These are phyloP conservation scores for Lunularia cruciata DNA, from an alignment of 225 moss, liverwort and hornwort genomes.

Conservation along the genomic window DNA sequence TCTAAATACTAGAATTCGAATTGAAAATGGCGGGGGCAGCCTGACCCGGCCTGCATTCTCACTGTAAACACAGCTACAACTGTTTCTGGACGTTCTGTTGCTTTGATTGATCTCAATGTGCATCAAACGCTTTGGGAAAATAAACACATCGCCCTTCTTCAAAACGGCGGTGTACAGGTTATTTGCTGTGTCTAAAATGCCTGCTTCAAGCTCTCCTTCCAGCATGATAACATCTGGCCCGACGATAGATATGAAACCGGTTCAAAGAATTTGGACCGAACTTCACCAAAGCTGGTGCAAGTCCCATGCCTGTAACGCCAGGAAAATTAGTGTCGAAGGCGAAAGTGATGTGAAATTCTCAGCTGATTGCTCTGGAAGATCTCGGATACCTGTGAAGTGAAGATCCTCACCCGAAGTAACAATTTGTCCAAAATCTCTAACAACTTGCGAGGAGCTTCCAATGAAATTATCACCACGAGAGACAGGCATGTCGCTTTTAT, in stretches of 20 bases:
- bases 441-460: too few relatives aligned
- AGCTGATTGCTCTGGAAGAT: neutral
- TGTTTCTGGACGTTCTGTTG: neutral
- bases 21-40: constrained; percentile 10
- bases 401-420: constrained; percentile 13
- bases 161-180: neutral
- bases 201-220: constrained; percentile 5
- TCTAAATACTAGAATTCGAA: neutral
- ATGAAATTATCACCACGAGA: too few relatives aligned
- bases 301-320: constrained; percentile 21
- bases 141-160: constrained; percentile 20
- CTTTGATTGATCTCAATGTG: constrained; percentile 24
- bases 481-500: too few relatives aligned
- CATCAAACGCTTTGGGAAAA: constrained; percentile 31
- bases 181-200: constrained; percentile 3
- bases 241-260: constrained; percentile 25
- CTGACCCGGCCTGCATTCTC: constrained; percentile 19
- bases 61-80: constrained; percentile 13
- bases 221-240: constrained; percentile 15
- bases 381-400: constrained; percentile 16
- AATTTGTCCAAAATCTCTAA: constrained; percentile 19
- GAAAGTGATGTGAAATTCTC: neutral
- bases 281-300: constrained; percentile 17
- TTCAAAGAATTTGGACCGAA: neutral
- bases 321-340: constrained; percentile 3